Base-by-base conservation (phyloP, 1,284 basidiomycete genomes). In the Mycosarcoma mackinlayi region DNA sequence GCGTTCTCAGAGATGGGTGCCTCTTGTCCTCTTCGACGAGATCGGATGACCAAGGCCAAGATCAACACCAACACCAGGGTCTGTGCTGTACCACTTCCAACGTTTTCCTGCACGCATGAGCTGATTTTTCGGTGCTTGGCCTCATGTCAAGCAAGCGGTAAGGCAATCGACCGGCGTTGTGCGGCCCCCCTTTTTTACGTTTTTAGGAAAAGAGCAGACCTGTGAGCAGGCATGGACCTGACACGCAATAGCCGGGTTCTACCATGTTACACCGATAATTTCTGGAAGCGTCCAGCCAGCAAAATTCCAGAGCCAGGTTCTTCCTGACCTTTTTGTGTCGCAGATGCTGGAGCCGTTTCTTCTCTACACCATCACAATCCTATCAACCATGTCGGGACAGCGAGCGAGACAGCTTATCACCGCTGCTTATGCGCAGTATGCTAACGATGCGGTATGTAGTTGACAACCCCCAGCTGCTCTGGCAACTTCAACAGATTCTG, bases 381-480 rank as follows among this genome's bases (percentile, higher is more conserved):
- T 30, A 33, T 30, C 14, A 60, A 65, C 21, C 41, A 73, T 73
- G 70, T 60, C 65, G 2, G 65, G 57, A 45, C 65, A 68, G 53
- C 56, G 61, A 58, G 56, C 70, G 35, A 52, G 63, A 64, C 65
- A 73, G 61, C 61, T 68, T 25, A 62, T 73, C 47, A 64, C 60
- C 14, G 57, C 65, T 64, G 58, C 70, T 47, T 73, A 64, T 47
- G 64, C 70, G 61, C 70, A 73, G 61, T 73, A 58, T 23, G 61
- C 65, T 21, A 73, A 65, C 52, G 65, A 73, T 57, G 61, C 66
- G 16, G 70, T 73, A 54, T 61, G 70, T 64, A 27, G 9, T 18
- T 19, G 25, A 40, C 14, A 5, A n/a, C n/a, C n/a, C 14, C 5
- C 18, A 14, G 25, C 39, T 42, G 21, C 47, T 30, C 11, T 41